These are phyloP conservation scores for Apiospora arundinis DNA, from an alignment of 2,329 filamentous ascomycete species.

Conservation along the genomic window DNA sequence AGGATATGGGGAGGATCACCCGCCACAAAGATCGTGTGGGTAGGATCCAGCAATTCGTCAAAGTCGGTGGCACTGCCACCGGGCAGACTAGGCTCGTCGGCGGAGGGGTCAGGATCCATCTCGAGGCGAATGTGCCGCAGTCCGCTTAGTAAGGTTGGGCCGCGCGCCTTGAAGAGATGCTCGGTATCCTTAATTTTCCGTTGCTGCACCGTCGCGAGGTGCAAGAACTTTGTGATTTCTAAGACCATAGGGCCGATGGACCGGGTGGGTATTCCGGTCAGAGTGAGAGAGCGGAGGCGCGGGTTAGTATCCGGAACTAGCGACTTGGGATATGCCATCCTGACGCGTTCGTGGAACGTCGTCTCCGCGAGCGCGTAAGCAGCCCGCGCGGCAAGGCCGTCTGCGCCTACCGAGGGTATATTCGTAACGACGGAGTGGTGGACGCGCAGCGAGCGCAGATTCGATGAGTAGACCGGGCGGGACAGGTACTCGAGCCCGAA, in stretches of 20 bases:
- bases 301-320: conserved; percentile 64
- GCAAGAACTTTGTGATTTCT: conserved; percentile 56
- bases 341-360: conserved; percentile 48
- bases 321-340: conserved; percentile 53
- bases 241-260: conserved; percentile 57
- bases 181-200: conserved; percentile 45
- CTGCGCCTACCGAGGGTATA: conserved; percentile 52
- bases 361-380: conserved; percentile 53
- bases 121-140: conserved; percentile 62
- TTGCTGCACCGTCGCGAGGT: conserved; percentile 56
- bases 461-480: conserved; percentile 59
- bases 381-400: conserved; percentile 44
- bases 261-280: conserved; percentile 60
- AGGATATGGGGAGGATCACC: conserved; percentile 48
- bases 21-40: conserved; percentile 45
- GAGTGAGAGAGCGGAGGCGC: conserved; percentile 56
- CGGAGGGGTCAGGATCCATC: conserved; percentile 53
- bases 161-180: conserved; percentile 38
- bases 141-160: conserved; percentile 53
- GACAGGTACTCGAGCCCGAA: conserved; percentile 54
- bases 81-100: conserved; percentile 42
- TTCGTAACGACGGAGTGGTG: conserved; percentile 68
- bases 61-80: conserved; percentile 47
- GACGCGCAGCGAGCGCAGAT: conserved; percentile 58
- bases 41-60: conserved; percentile 48